Percentiles rank a stretch among this genome's conserved stretches.
Evolutionary conservation across 257 asterid genomes (phyloP).

Genomic region (Nicotiana paniculata): DNA sequence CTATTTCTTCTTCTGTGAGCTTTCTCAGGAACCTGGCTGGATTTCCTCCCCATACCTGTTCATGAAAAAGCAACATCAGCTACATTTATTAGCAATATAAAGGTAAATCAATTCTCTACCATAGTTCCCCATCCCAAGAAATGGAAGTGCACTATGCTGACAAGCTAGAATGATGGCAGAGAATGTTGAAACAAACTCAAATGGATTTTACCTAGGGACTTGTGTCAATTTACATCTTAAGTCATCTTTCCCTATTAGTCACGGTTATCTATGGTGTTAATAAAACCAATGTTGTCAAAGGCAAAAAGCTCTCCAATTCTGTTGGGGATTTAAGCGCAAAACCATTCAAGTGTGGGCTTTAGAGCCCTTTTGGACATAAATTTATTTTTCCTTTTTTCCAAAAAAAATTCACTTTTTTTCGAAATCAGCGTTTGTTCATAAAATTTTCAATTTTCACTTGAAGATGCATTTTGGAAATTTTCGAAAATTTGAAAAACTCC

Average conservation of each 20-base stretch:
- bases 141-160: not conserved
- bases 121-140: not conserved
- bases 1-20: slow-evolving; percentile 78
- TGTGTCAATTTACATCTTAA: not conserved
- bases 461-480: no score
- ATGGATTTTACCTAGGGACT: not conserved
- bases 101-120: not conserved
- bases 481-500: no score
- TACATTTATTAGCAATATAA: not conserved
- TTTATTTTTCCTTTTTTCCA: no score
- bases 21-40: slow-evolving; percentile 93
- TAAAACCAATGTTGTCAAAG: no score
- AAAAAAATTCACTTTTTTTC: no score
- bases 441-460: no score
- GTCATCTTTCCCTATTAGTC: not conserved
- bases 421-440: no score
- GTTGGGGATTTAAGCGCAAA: not conserved
- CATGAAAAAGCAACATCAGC: not conserved
- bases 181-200: not conserved
- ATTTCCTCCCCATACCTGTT: slow-evolving; percentile 95
- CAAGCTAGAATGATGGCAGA: not conserved
- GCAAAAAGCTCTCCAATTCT: no score
- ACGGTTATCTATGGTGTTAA: not conserved
- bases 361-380: no score
- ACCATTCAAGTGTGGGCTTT: not conserved